Evolutionary conservation across 2,329 filamentous ascomycete genomes (phyloP).

Genomic region (Fusarium subtropicale): DNA sequence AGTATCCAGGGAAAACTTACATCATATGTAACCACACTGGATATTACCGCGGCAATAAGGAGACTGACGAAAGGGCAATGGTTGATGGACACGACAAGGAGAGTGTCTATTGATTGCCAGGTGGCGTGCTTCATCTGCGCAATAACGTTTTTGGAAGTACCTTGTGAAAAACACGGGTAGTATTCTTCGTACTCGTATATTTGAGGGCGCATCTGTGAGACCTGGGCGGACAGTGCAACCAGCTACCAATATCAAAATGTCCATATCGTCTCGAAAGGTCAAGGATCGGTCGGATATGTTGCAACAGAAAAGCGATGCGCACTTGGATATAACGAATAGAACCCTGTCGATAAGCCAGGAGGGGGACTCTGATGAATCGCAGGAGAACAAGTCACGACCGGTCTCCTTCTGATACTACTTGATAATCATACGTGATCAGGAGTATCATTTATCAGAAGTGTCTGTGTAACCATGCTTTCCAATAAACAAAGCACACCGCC

Average conservation of each 20-base stretch:
- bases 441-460: constrained; percentile 24
- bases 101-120: constrained; percentile 19
- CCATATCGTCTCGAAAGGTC: background rate
- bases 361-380: background rate
- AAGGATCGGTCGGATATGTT: background rate
- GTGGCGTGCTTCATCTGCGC: constrained; percentile 21
- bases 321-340: background rate
- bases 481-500: constrained; percentile 31
- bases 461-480: constrained; percentile 24
- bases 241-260: background rate
- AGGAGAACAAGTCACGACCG: background rate
- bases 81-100: background rate
- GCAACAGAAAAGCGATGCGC: constrained; percentile 3
- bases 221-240: background rate
- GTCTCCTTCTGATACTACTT: constrained; percentile 3
- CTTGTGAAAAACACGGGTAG: background rate
- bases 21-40: background rate
- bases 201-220: constrained; percentile 7
- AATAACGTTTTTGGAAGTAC: constrained; percentile 13
- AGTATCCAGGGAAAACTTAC: background rate
- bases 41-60: background rate
- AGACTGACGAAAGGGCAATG: background rate
- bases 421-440: background rate
- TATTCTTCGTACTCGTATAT: background rate
- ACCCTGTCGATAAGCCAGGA: background rate